A percentile compares a stretch with the other conserved stretches of the same genome.
Evolutionary conservation across 139 green algal species (phyloP).

Genomic region (Chloropicon primus): DNA sequence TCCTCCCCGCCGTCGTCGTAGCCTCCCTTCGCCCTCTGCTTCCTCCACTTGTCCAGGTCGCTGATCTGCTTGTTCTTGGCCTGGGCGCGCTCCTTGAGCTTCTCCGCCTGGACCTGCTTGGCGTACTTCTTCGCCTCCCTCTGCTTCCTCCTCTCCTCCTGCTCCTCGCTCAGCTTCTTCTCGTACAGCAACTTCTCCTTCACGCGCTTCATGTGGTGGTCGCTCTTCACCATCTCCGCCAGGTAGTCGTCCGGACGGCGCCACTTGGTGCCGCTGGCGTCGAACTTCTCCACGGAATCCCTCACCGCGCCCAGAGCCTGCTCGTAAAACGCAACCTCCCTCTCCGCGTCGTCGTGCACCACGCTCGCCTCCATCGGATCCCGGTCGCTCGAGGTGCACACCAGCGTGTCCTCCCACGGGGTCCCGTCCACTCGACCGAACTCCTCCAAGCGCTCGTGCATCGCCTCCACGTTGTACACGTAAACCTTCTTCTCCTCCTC

Average conservation of each 20-base stretch:
- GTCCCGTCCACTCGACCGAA: neutral
- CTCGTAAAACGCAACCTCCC: neutral
- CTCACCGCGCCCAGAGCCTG: neutral
- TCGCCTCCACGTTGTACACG: neutral
- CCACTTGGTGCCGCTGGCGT: neutral
- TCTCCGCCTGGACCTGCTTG: conserved; percentile 5
- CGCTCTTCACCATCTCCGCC: neutral
- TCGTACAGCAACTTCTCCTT: neutral
- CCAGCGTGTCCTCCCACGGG: neutral
- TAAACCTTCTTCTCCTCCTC: neutral
- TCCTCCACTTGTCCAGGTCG: neutral
- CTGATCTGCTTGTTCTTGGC: neutral
- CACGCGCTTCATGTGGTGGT: neutral
- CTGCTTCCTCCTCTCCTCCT: conserved; percentile 1
- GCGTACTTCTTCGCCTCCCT: conserved; percentile 13
- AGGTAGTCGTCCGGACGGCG: neutral
- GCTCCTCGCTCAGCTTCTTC: neutral
- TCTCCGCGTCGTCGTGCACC: neutral
- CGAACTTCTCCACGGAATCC: neutral
- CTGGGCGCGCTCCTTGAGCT: neutral
- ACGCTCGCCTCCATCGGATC: neutral
- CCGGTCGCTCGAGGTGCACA: neutral
- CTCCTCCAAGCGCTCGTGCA: neutral
- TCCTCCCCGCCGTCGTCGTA: neutral
- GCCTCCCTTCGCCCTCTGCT: neutral